Evolutionary conservation across 371 early-diverging fungal genomes (phyloP), one percentile per base, ranked within the genome.

Genomic region (Vairimorpha apis): DNA sequence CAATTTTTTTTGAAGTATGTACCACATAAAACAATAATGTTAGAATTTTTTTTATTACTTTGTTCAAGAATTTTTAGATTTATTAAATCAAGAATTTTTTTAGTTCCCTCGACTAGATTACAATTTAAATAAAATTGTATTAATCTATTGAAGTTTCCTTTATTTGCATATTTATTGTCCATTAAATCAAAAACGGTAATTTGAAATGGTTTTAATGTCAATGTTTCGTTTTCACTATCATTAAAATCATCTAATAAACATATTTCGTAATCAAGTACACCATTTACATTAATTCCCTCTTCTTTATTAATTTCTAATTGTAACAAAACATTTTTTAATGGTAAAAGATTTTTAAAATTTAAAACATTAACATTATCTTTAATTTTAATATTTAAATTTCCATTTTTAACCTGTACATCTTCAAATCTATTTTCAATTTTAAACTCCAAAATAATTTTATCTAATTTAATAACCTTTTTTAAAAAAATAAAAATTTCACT

Each of bases 231-330:
- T 51, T 78, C 79, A 0, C 47, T 58, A 7, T 77, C 73, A 30
- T 53, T 51, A 16, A 35, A 27, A 51, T 77, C 78, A 30, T 71
- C 74, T 49, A 74, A 69, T 12, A 65, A 8, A 32, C 65, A 63
- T n/a, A 77, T 65, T 47, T 73, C 62, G 56, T 74, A 77, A 0
- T 73, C 74, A 53, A 77, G 59, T 23, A 60, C 64, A n/a, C 78
- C 78, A 70, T 74, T 69, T 41, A 70, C 18, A 2, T 47, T 58
- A 13, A 53, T 56, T 14, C 47, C 74, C 25, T 51, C 58, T 38
- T 70, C 38, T 13, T 32, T 5, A 38, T 37, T 5, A n/a, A 69
- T 55, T 43, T 71, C 69, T 23, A 41, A 37, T 47, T 68, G 63
- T 30, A 44, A 33, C 4, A 21, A 49, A 14, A 21, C 27, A n/a